Evolutionary conservation across 192 early-diverging fungal species (phyloP).

Genomic region (Irineochytrium annulatum): DNA sequence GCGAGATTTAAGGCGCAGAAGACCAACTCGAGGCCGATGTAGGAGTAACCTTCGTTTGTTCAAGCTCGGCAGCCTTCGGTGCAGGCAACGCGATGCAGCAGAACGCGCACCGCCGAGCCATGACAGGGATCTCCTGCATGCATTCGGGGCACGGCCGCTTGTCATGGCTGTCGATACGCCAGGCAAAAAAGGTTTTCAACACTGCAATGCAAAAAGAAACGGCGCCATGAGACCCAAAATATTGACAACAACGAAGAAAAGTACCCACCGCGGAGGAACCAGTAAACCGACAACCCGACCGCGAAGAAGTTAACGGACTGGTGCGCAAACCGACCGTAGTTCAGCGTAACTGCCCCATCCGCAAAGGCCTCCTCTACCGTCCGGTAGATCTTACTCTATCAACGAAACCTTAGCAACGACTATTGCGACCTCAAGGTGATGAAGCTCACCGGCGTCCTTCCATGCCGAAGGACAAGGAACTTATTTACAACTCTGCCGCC

Average conservation of each 20-base stretch:
- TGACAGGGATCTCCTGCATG: not conserved
- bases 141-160: not conserved
- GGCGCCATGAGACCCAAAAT: not conserved
- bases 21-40: no score
- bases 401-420: no score
- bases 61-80: no score
- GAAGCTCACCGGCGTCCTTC: no score
- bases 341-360: conserved; percentile 21
- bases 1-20: no score
- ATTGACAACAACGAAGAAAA: not conserved
- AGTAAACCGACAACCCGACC: conserved; percentile 23
- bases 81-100: not conserved
- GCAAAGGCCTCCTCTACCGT: conserved; percentile 20
- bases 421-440: no score
- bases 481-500: not conserved
- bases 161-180: not conserved
- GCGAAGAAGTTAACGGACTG: conserved; percentile 22
- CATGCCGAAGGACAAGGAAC: conserved; percentile 20
- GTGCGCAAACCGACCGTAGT: conserved; percentile 24
- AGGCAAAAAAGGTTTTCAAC: not conserved
- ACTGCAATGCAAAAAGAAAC: no score
- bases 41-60: no score
- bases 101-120: not conserved
- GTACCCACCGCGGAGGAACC: conserved; percentile 13
- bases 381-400: not conserved